Evolutionary conservation across 1,284 basidiomycete genomes (phyloP).

Genomic region (Boletus smithii): DNA sequence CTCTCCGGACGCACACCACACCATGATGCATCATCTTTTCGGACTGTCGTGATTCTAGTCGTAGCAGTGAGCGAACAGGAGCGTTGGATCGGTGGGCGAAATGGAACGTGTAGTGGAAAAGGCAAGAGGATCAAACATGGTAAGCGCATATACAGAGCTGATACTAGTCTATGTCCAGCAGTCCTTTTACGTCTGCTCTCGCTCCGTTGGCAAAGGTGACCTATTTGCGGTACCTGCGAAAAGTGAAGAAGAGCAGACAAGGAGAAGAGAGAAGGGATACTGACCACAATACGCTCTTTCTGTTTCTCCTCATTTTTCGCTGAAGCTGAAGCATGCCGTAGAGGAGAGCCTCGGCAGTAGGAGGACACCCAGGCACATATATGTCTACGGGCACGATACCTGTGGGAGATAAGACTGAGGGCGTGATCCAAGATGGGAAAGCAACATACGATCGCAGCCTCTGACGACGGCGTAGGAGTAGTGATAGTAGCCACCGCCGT

Average conservation of each 20-base stretch:
- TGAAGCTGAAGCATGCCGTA: constrained; percentile 96
- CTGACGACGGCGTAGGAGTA: constrained; percentile 99
- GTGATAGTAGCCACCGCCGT: constrained; percentile 98
- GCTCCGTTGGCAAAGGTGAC: not conserved
- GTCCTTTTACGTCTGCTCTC: constrained; percentile 6
- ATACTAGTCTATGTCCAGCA: constrained; percentile 28
- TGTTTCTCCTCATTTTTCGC: constrained; percentile 91
- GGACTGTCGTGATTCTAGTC: constrained; percentile 1
- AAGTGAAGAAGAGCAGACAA: not conserved
- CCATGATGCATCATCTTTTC: not conserved
- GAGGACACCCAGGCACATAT: constrained; percentile 94
- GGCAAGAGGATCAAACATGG: constrained; percentile 9
- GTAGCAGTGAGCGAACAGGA: not conserved
- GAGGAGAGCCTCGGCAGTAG: constrained; percentile 89
- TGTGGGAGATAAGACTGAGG: constrained; percentile 26
- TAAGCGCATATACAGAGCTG: constrained; percentile 20
- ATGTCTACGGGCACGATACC: constrained; percentile 98
- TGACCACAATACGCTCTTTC: constrained; percentile 91
- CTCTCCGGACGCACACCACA: too few relatives aligned
- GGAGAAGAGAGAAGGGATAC: constrained; percentile 20
- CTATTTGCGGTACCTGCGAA: constrained; percentile 32
- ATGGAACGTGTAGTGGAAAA: not conserved
- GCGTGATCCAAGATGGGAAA: not conserved
- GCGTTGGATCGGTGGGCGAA: constrained; percentile 2
- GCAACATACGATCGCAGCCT: constrained; percentile 88